Conservation (phyloP, 805 yeast genomes). For the Kuraishia hungarica region DNA sequence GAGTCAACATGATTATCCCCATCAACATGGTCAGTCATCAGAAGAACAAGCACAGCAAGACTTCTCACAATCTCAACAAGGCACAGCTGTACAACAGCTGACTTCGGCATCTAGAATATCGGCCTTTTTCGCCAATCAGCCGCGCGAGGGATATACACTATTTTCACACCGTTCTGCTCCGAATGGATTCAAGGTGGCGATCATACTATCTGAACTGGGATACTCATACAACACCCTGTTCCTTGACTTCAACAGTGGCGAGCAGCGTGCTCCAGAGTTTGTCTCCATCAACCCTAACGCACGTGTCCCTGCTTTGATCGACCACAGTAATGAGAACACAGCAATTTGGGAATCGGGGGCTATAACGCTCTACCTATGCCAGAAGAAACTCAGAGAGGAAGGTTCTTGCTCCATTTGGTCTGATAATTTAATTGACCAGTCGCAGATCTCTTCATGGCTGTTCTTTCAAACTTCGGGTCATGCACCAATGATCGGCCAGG, state of each 20-base stretch:
- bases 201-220: constrained; percentile 76
- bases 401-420: constrained; percentile 77
- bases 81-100: background rate
- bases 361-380: constrained; percentile 73
- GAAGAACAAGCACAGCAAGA: constrained; percentile 2
- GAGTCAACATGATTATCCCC: constrained; percentile 2
- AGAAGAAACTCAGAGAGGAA: constrained; percentile 51
- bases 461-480: constrained; percentile 95
- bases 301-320: constrained; percentile 89
- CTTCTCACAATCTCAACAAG: background rate
- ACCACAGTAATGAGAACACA: constrained; percentile 72
- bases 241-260: constrained; percentile 80
- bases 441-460: constrained; percentile 81
- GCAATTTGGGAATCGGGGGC: constrained; percentile 96
- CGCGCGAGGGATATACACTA: constrained; percentile 74
- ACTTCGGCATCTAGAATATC: constrained; percentile 3
- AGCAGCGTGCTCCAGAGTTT: constrained; percentile 89
- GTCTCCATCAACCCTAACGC: constrained; percentile 94
- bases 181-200: constrained; percentile 93
- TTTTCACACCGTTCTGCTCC: constrained; percentile 86
- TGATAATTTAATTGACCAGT: constrained; percentile 66
- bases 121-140: constrained; percentile 72
- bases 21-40: constrained; percentile 3
- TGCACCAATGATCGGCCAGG: constrained; percentile 98
- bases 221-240: constrained; percentile 74